These are phyloP conservation scores for Knoxia roxburghii DNA, from an alignment of 257 asterid genomes.

Conservation along the genomic window DNA sequence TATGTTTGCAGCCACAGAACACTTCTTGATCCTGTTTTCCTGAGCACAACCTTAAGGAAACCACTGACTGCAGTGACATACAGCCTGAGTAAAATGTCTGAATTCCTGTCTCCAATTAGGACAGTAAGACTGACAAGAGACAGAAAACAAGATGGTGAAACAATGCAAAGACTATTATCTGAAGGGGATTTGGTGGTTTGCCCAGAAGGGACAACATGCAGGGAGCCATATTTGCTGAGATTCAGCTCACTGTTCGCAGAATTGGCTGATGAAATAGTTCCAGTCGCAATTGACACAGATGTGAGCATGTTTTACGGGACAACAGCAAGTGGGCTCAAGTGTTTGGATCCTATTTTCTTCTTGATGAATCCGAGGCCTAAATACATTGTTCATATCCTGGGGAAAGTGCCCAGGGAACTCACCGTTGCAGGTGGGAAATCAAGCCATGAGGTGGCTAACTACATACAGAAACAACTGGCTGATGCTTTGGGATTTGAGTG, in stretches of 20 bases:
- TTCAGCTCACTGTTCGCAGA: slow-evolving; percentile 90
- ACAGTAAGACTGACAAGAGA: slow-evolving; percentile 67
- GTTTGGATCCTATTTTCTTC: slow-evolving; percentile 79
- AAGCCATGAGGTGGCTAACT: slow-evolving; percentile 76
- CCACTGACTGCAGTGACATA: slow-evolving; percentile 83
- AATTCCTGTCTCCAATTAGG: slow-evolving; percentile 61
- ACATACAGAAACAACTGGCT: slow-evolving; percentile 60
- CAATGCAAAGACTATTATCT: slow-evolving; percentile 45
- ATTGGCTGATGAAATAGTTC: slow-evolving; percentile 69
- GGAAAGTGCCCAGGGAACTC: slow-evolving; percentile 48
- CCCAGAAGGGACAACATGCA: slow-evolving; percentile 95
- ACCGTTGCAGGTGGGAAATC: slow-evolving; percentile 75
- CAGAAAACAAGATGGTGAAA: slow-evolving; percentile 44
- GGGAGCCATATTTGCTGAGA: slow-evolving; percentile 80
- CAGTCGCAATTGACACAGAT: slow-evolving; percentile 68
- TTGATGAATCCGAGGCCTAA: slow-evolving; percentile 75
- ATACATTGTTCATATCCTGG: slow-evolving; percentile 45
- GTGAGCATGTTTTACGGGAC: slow-evolving; percentile 91
- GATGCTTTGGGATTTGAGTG: slow-evolving; percentile 84
- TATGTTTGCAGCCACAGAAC: slow-evolving; percentile 87
- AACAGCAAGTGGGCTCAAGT: slow-evolving; percentile 86
- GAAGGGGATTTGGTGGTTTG: slow-evolving; percentile 85
- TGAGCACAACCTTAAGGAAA: slow-evolving; percentile 40
- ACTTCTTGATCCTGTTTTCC: slow-evolving; percentile 74
- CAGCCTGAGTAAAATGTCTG: slow-evolving; percentile 85